Evolutionary conservation across 257 asterid genomes (phyloP), one percentile per base, ranked within the genome.

Genomic region (Linderniella brevidens): DNA sequence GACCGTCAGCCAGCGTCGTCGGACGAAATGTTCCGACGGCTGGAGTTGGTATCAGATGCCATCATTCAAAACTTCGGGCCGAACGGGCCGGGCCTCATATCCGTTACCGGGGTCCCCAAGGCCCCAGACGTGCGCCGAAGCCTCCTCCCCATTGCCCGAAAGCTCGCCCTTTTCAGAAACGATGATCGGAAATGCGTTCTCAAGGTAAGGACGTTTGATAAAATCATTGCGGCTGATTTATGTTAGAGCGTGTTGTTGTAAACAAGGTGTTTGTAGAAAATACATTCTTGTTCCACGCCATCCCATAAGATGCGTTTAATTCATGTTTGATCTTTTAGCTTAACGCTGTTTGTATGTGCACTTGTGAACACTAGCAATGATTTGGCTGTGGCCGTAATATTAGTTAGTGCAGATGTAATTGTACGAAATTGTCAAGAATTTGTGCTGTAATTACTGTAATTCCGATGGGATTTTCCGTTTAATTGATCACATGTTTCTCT

Each of bases 41-140:
- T 71, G 11, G 53, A 53, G 43, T 69, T 54, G 4, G 63, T 78
- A 54, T 51, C 76, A 6, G 17, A 37, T 37, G 32, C 65, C 32
- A 54, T 80, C 5, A 66, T 80, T 79, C 77, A 78, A 63, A 71
- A 55, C 64, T 77, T 87, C 55, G 95, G 95, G 41, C 84, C 80
- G 11, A 55, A 48, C 9, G 97, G 97, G 45, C 85, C 93, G 44
- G 97, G 97, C 63, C 80, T 87, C 19, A 50, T 87, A n/a, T 71
- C 92, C 40, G 39, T 82, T 61, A 53, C 25, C 41, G 88, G 88
- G 11, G 77, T 82, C 41, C 82, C 86, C 38, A 41, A 40, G 57
- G 69, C 92, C 57, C 64, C 68, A 43, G 35, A 12, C 48, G 65
- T 77, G 43, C 74, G 79, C 40, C 64, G 53, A 49, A 60, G 46